Evolutionary conservation across 2,329 filamentous ascomycete genomes (phyloP).

Genomic region (Lojkania enalia): DNA sequence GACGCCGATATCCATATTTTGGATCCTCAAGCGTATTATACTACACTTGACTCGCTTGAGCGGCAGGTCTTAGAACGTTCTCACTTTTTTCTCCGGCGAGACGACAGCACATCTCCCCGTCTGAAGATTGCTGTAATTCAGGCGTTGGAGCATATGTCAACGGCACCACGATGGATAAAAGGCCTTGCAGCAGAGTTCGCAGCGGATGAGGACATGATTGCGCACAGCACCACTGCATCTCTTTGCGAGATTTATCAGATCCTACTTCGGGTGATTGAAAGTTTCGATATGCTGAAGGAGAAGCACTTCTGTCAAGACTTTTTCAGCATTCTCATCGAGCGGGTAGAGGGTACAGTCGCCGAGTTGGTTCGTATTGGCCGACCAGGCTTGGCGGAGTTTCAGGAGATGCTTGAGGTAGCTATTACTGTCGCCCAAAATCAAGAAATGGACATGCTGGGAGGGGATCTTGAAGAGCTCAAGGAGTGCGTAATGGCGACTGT

Average conservation of each 20-base stretch:
- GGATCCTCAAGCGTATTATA: neutral
- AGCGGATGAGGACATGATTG: neutral
- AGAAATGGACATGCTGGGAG: neutral
- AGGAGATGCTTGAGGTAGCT: neutral
- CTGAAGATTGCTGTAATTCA: neutral
- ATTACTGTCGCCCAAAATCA: neutral
- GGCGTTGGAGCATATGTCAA: neutral
- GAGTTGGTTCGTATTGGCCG: neutral
- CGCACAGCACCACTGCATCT: neutral
- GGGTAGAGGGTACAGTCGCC: neutral
- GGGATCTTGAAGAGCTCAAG: neutral
- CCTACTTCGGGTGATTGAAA: neutral
- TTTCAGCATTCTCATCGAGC: neutral
- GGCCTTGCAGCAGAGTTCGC: neutral
- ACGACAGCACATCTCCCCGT: neutral
- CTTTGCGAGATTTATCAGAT: neutral
- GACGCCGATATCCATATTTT: neutral
- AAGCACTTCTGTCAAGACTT: neutral
- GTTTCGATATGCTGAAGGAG: neutral
- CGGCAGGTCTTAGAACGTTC: neutral
- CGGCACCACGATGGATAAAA: neutral
- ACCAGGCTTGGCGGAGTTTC: neutral
- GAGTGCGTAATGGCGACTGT: neutral
- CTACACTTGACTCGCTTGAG: neutral
- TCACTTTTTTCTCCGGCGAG: neutral